Evolutionary conservation across 2,329 filamentous ascomycete species (phyloP).

Genomic region (Beauveria sp.): DNA sequence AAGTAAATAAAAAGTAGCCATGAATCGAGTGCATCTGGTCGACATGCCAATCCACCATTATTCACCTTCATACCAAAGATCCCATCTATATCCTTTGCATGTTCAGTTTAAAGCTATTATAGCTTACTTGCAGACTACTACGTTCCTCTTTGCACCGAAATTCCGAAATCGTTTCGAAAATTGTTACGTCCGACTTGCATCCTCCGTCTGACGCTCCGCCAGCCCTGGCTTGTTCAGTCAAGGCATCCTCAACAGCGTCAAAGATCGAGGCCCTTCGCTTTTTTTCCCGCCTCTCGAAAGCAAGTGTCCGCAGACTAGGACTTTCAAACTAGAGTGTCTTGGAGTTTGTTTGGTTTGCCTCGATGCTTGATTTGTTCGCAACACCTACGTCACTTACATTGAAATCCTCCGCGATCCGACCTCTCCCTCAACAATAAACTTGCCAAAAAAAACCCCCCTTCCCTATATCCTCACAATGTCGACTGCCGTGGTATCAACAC

Average conservation of each 20-base stretch:
- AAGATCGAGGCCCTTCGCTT: conserved; percentile 38
- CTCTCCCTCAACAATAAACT: not conserved
- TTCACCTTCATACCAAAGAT: conserved; percentile 15
- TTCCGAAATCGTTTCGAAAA: conserved; percentile 24
- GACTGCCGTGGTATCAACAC: conserved; percentile 72
- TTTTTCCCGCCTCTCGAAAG: conserved; percentile 13
- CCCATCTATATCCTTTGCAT: conserved; percentile 9
- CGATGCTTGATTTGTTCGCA: conserved; percentile 28
- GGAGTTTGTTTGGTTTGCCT: conserved; percentile 42
- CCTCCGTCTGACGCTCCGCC: conserved; percentile 2
- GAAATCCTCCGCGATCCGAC: not conserved
- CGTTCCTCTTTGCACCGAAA: conserved; percentile 18
- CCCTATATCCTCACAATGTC: conserved; percentile 56
- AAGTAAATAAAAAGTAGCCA: conserved; percentile 39
- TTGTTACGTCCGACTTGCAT: conserved; percentile 14
- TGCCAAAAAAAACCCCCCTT: not conserved
- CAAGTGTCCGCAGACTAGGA: conserved; percentile 44
- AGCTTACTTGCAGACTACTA: conserved; percentile 17
- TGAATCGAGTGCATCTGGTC: conserved; percentile 12
- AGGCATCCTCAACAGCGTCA: conserved; percentile 40
- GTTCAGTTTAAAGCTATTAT: conserved; percentile 18
- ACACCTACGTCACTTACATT: conserved; percentile 24
- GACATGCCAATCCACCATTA: conserved; percentile 21
- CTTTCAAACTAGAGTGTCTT: conserved; percentile 54
- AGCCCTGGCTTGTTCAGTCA: conserved; percentile 26